These are phyloP conservation scores for Oxytropis ochrocephala DNA, from an alignment of 306 rosid species.

Conservation along the genomic window DNA sequence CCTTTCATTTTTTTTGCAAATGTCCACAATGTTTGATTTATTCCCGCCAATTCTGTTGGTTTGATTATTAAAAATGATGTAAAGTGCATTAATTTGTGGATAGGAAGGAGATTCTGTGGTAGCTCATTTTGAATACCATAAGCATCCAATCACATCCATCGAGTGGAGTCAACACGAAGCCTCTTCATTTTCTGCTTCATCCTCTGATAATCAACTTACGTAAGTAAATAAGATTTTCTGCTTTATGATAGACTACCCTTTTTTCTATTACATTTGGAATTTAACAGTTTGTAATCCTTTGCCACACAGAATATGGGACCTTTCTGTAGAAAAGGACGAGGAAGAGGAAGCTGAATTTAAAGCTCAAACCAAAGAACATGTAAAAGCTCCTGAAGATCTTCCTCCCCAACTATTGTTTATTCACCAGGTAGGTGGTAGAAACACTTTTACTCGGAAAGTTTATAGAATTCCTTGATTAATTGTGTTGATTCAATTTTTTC, in stretches of 20 bases:
- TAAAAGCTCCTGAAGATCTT: conserved; percentile 77
- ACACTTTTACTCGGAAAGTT: neutral
- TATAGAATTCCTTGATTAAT: neutral
- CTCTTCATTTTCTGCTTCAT: conserved; percentile 81
- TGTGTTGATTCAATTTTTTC: neutral
- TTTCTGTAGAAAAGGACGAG: conserved; percentile 84
- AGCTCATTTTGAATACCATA: conserved; percentile 86
- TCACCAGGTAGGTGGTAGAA: conserved; percentile 62
- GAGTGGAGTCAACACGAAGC: conserved; percentile 98
- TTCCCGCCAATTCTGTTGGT: neutral
- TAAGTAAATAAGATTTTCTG: conserved; percentile 28
- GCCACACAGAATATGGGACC: conserved; percentile 88
- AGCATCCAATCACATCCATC: conserved; percentile 81
- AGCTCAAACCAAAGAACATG: conserved; percentile 71
- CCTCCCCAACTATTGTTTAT: conserved; percentile 96
- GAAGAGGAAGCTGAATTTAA: conserved; percentile 95
- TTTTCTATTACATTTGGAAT: neutral
- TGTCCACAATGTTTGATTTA: neutral
- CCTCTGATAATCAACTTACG: conserved; percentile 95
- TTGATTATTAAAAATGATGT: conserved; percentile 11
- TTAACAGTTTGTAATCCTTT: conserved; percentile 5
- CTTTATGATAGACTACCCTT: neutral
- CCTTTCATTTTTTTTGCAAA: neutral
- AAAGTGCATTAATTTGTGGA: conserved; percentile 15
- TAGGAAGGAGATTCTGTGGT: conserved; percentile 80